These are phyloP conservation scores for Seminavis robusta DNA, from an alignment of 108 stramenopile genomes.

Conservation along the genomic window DNA sequence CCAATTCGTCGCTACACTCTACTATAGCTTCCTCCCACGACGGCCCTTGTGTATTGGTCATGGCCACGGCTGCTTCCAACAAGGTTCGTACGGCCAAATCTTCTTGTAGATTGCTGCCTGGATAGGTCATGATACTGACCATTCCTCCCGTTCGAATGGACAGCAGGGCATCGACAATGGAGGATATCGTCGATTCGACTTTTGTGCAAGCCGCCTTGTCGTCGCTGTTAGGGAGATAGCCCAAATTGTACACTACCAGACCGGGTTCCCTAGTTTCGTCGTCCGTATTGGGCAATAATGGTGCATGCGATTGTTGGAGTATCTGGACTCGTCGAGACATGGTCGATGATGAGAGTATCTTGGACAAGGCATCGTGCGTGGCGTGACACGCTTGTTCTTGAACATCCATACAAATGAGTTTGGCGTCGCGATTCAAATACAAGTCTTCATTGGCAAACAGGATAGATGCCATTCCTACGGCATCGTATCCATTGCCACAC, in stretches of 20 bases:
- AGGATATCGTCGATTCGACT: conserved; percentile 53
- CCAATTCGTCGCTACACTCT: conserved; percentile 20
- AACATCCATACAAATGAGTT: conserved; percentile 73
- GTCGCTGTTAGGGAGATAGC: conserved; percentile 54
- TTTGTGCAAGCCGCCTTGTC: conserved; percentile 53
- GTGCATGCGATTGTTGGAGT: conserved; percentile 41
- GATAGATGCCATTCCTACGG: conserved; percentile 46
- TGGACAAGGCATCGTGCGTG: conserved; percentile 33
- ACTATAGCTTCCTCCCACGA: too few relatives aligned
- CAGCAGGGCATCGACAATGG: conserved; percentile 64
- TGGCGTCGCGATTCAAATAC: conserved; percentile 8
- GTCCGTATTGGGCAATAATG: conserved; percentile 8
- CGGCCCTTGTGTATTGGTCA: conserved; percentile 48
- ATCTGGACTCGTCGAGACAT: conserved; percentile 27
- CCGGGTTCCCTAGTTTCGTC: conserved; percentile 29
- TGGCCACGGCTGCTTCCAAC: conserved; percentile 67
- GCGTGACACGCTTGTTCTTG: conserved; percentile 63
- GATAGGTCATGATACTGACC: conserved; percentile 76
- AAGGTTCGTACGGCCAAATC: conserved; percentile 58
- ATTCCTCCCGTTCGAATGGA: conserved; percentile 69
- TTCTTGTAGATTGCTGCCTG: conserved; percentile 56
- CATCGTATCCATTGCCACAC: conserved; percentile 76
- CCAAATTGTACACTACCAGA: conserved; percentile 79
- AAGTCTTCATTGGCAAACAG: conserved; percentile 34
- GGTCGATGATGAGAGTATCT: background rate